Percentiles rank a stretch among this genome's conserved stretches.
Conservation (phyloP, 2,329 filamentous ascomycete species). For the Diplodia scrobiculata region DNA sequence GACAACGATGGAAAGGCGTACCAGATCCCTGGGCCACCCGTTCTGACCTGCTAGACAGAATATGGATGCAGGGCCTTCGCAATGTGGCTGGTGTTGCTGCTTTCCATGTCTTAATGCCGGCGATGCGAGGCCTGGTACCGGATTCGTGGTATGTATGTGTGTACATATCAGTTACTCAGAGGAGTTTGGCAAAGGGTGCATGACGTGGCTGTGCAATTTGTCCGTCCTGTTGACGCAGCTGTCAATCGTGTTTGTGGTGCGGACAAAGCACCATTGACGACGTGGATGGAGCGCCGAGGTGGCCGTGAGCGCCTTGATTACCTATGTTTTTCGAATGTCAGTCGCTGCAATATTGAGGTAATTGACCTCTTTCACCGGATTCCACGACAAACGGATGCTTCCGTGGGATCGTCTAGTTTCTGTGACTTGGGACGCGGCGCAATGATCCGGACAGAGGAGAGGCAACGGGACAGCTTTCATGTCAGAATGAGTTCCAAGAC, state of each 20-base stretch:
- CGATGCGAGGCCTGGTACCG: background rate
- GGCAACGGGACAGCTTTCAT: background rate
- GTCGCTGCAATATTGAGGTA: too few species aligned
- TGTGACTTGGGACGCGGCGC: background rate
- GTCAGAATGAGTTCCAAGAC: background rate
- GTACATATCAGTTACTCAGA: background rate
- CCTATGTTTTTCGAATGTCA: too few species aligned
- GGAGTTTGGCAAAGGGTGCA: background rate
- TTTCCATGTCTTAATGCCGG: background rate
- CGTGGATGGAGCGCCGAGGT: too few species aligned
- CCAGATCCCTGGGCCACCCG: conserved; percentile 33
- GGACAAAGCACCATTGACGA: background rate
- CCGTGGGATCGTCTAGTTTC: background rate
- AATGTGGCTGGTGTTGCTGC: background rate
- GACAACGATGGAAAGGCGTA: conserved; percentile 32
- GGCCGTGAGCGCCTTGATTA: too few species aligned
- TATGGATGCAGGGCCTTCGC: too few species aligned
- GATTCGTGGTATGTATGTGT: background rate
- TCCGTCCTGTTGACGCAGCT: background rate
- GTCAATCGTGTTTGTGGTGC: background rate
- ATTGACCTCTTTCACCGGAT: background rate
- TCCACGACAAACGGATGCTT: background rate
- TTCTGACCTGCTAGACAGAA: conserved; percentile 32
- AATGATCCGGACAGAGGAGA: background rate
- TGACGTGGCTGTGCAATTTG: background rate